These are phyloP conservation scores for Geotrichum carabidarum DNA, from an alignment of 1,139 yeast species.

Conservation along the genomic window DNA sequence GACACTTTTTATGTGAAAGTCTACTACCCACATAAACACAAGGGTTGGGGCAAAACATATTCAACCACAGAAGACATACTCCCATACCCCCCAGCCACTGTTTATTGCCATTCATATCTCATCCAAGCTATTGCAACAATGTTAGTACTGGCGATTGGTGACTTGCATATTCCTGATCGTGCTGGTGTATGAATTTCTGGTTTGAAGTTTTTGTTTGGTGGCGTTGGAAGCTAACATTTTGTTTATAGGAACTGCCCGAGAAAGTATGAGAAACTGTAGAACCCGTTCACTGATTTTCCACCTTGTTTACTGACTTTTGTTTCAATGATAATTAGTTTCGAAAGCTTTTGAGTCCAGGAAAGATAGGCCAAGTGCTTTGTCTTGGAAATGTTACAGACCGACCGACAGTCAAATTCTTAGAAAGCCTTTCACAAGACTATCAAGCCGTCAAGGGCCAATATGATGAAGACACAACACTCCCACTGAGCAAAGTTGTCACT, in stretches of 20 bases:
- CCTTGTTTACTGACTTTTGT: background rate
- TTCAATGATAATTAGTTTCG: slow-evolving; percentile 47
- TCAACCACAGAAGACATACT: background rate
- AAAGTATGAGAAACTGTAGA: slow-evolving; percentile 30
- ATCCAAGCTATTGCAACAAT: slow-evolving; percentile 36
- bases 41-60: slow-evolving; percentile 2
- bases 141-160: slow-evolving; percentile 89
- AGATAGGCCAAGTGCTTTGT: slow-evolving; percentile 78
- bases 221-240: slow-evolving; percentile 18
- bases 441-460: slow-evolving; percentile 78
- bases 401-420: slow-evolving; percentile 58
- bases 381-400: slow-evolving; percentile 77
- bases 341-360: slow-evolving; percentile 71
- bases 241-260: slow-evolving; percentile 40
- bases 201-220: background rate
- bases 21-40: no score
- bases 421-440: slow-evolving; percentile 64
- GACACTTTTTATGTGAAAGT: no score
- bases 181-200: slow-evolving; percentile 45
- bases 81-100: background rate
- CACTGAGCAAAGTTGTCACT: slow-evolving; percentile 59
- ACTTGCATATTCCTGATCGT: slow-evolving; percentile 83
- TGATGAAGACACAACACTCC: slow-evolving; percentile 46
- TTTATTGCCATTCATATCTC: background rate
- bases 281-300: background rate